phyloP scores from a whole-genome alignment of 2,329 filamentous ascomycete species.

The Coniochaeta pulveracea region DNA sequence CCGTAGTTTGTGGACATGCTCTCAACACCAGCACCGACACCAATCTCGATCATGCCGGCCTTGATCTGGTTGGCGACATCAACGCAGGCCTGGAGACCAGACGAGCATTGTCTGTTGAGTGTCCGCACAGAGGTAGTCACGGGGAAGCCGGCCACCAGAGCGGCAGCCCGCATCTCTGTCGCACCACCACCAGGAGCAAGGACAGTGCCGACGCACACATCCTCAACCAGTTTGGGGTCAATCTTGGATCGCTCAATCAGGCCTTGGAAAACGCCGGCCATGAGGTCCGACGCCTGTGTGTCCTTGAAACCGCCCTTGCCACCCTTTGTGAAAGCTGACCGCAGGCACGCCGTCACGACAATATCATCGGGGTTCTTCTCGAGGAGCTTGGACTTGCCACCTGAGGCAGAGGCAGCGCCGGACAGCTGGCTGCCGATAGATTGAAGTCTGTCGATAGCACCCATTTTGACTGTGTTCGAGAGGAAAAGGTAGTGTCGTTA shows the following conservation, averaged over 20 bases:
- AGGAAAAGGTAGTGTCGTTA: too few species aligned
- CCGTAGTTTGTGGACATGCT: constrained; percentile 93
- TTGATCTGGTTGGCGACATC: constrained; percentile 92
- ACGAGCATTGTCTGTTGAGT: constrained; percentile 90
- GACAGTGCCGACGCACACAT: constrained; percentile 85
- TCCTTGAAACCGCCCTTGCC: constrained; percentile 95
- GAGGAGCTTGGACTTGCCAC: constrained; percentile 43
- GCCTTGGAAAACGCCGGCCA: constrained; percentile 71
- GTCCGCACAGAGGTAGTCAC: constrained; percentile 73
- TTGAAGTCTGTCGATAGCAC: constrained; percentile 42
- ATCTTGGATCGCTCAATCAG: constrained; percentile 79
- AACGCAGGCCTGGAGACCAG: constrained; percentile 81
- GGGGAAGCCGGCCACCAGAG: constrained; percentile 83
- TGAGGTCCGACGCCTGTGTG: constrained; percentile 74
- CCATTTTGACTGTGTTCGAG: constrained; percentile 1
- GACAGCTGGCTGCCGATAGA: constrained; percentile 52
- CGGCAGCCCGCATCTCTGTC: constrained; percentile 91
- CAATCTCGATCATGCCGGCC: constrained; percentile 87
- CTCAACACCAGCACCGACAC: constrained; percentile 90
- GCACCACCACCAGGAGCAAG: constrained; percentile 88
- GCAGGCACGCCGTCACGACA: constrained; percentile 85
- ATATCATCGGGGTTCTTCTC: constrained; percentile 63
- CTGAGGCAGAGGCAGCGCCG: constrained; percentile 30
- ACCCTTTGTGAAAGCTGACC: constrained; percentile 85
- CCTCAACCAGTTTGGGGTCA: constrained; percentile 79